Evolutionary conservation across 805 yeast genomes (phyloP), one percentile per base, ranked within the genome.

Genomic region (Candida michaelii): DNA sequence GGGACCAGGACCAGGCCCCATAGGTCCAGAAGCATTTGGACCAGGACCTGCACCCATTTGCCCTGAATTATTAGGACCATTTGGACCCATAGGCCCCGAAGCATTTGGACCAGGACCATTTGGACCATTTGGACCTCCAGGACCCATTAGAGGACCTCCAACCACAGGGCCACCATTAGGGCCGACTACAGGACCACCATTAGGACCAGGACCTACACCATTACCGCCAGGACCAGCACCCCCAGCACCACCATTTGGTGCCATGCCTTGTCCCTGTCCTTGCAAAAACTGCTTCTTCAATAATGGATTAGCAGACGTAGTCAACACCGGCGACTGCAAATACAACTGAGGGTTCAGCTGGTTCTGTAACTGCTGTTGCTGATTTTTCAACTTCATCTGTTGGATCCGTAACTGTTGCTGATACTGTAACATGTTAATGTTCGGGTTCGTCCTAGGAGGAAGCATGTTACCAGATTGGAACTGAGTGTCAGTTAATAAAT

Each of bases 381-480:
- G 59, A 27, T 47, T 52, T 29, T 56, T 61, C 18, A 45, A 40
- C 47, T 50, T 50, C 53, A 58, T 46, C 36, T 57, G 63, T 43
- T 58, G 62, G 32, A 55, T 48, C 29, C 55, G 43, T 23, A 53
- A 48, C 40, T 56, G 61, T 30, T 51, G 59, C 33, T 52, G 60
- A 38, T 52, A 51, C 34, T 54, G 60, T 25, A 49, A 30, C 46
- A 49, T 42, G 19, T 45, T 44, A 6, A 47, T 42, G 34, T 49
- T 51, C 11, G 46, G 46, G 13, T 23, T 33, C 1, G 38, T 4
- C 21, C 36, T 40, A 5, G 51, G 49, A n/a, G 51, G 51, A 17
- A 40, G 25, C 49, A 48, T 45, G 14, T 34, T 34, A 34, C n/a
- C 17, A 16, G 31, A 14, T 6, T 19, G 13, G 23, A 25, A 4